These are phyloP conservation scores for Aureobasidium pullulans DNA, from an alignment of 2,329 filamentous ascomycete genomes.

Conservation along the genomic window DNA sequence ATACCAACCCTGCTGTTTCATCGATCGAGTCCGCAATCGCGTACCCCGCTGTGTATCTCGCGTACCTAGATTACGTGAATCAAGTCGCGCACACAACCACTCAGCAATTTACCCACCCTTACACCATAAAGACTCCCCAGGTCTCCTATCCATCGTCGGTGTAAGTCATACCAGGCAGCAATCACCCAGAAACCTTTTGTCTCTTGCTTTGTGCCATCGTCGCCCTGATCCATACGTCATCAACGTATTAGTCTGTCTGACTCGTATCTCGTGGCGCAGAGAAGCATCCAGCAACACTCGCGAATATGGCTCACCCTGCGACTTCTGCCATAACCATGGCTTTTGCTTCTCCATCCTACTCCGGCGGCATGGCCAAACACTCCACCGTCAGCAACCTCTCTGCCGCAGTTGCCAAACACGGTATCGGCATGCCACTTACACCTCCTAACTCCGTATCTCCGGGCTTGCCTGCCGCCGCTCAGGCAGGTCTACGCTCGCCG, in stretches of 20 bases:
- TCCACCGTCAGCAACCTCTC: constrained; percentile 2
- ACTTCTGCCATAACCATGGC: constrained; percentile 26
- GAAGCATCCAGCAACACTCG: constrained; percentile 25
- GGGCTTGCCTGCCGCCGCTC: constrained; percentile 64
- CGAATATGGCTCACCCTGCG: constrained; percentile 26
- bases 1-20: constrained; percentile 1
- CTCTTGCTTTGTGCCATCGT: not conserved
- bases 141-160: not conserved
- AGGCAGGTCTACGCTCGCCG: constrained; percentile 43
- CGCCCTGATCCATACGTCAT: constrained; percentile 12
- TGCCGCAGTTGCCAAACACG: constrained; percentile 24
- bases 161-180: constrained; percentile 8
- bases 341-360: constrained; percentile 24
- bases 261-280: constrained; percentile 21
- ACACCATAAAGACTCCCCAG: not conserved
- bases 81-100: constrained; percentile 11
- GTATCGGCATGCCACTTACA: constrained; percentile 60
- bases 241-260: constrained; percentile 14
- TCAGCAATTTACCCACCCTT: constrained; percentile 4
- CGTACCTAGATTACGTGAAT: constrained; percentile 12
- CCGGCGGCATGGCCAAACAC: constrained; percentile 10
- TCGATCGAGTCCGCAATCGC: constrained; percentile 11
- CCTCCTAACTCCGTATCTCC: constrained; percentile 95
- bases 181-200: not conserved
- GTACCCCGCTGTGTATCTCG: constrained; percentile 8